Percentiles rank a stretch among this genome's conserved stretches.
Conservation (phyloP, 2,329 filamentous ascomycete genomes). For the Cladobotryum mycophilum region DNA sequence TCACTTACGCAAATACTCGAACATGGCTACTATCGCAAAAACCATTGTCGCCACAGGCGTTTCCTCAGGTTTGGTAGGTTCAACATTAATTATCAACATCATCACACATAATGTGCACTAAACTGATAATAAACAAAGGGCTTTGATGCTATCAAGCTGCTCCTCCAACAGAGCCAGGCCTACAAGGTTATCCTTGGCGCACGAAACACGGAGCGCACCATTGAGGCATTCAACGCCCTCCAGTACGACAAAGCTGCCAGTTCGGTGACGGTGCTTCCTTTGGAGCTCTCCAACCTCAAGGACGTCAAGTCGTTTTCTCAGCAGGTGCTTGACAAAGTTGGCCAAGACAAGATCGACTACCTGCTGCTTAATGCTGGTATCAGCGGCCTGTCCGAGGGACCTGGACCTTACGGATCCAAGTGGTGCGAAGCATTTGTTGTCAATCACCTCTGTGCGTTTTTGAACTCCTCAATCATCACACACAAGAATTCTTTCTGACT, state of each 20-base stretch:
- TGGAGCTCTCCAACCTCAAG: conserved; percentile 41
- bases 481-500: conserved; percentile 7
- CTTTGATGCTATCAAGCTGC: conserved; percentile 47
- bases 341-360: conserved; percentile 38
- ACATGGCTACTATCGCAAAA: conserved; percentile 37
- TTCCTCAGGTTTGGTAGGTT: conserved; percentile 42
- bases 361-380: conserved; percentile 45
- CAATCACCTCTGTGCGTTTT: conserved; percentile 43
- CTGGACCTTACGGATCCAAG: conserved; percentile 35
- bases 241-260: conserved; percentile 35
- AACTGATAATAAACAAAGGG: conserved; percentile 29
- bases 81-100: neutral
- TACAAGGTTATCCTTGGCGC: conserved; percentile 46
- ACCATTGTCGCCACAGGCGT: conserved; percentile 46
- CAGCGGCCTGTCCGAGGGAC: conserved; percentile 28
- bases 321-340: conserved; percentile 36
- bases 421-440: conserved; percentile 47
- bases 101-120: neutral
- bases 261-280: conserved; percentile 38
- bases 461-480: neutral
- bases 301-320: conserved; percentile 42
- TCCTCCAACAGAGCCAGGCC: conserved; percentile 38
- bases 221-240: conserved; percentile 36
- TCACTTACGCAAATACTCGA: neutral
- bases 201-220: conserved; percentile 35